Percentiles rank a stretch among this genome's conserved stretches.
These are phyloP conservation scores for grape (Vitis vinifera) DNA, from an alignment of 164 flowering plant species.

Conservation along the genomic window DNA sequence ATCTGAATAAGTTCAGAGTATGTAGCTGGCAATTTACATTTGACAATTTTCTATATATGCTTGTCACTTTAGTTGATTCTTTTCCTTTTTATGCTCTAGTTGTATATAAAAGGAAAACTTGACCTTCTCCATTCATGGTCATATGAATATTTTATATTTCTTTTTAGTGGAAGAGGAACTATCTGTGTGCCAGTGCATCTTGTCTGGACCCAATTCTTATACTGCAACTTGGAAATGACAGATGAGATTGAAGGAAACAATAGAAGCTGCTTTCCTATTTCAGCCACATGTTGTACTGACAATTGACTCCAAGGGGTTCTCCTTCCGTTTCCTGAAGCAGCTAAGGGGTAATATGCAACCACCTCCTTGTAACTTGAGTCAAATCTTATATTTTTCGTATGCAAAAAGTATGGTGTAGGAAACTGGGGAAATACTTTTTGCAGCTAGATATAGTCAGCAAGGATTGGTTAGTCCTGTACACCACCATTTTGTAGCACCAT, in stretches of 20 bases:
- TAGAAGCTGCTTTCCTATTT: constrained; percentile 69
- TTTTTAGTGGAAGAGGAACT: neutral
- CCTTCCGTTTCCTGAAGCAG: constrained; percentile 73
- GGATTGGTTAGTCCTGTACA: constrained; percentile 48
- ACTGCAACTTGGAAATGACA: constrained; percentile 30
- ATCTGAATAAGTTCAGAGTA: constrained; percentile 70
- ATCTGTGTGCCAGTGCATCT: neutral
- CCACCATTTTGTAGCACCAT: constrained; percentile 94
- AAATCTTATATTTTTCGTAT: constrained; percentile 9
- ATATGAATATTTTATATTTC: neutral
- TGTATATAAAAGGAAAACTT: too few species aligned
- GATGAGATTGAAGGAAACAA: constrained; percentile 63
- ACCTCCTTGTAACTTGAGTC: constrained; percentile 5
- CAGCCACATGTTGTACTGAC: constrained; percentile 89
- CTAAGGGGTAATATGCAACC: constrained; percentile 50
- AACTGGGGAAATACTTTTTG: constrained; percentile 43
- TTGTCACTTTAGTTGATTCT: too few species aligned
- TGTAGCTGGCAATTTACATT: constrained; percentile 19
- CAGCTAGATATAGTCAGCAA: constrained; percentile 61
- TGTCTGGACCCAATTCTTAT: neutral
- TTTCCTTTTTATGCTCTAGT: too few species aligned
- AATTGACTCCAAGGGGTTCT: constrained; percentile 91
- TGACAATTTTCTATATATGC: too few species aligned
- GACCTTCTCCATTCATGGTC: too few species aligned
- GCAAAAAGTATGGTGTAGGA: constrained; percentile 29